Conservation (phyloP, 2,329 filamentous ascomycete genomes). For the Nothophoma quercina region DNA sequence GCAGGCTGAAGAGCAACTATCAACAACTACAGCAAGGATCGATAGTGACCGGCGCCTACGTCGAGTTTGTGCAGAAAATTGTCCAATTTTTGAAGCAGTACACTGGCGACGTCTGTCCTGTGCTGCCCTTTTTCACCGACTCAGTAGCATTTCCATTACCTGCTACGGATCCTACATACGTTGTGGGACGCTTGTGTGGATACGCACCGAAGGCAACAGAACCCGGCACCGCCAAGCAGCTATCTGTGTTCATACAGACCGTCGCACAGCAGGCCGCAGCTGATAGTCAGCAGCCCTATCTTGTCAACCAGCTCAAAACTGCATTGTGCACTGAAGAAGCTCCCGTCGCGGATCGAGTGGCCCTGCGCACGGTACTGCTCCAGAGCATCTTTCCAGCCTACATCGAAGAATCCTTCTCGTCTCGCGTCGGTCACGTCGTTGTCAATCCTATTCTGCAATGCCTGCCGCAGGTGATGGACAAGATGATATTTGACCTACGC, state of each 20-base stretch:
- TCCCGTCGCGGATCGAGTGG: conserved; percentile 51
- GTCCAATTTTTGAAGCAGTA: conserved; percentile 69
- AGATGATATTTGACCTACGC: conserved; percentile 57
- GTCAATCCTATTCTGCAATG: conserved; percentile 61
- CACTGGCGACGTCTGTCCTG: conserved; percentile 62
- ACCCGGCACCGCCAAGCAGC: conserved; percentile 59
- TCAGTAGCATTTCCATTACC: conserved; percentile 68
- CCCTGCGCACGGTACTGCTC: conserved; percentile 60
- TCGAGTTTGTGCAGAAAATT: conserved; percentile 67
- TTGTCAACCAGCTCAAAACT: conserved; percentile 61
- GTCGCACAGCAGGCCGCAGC: conserved; percentile 66
- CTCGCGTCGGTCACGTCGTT: conserved; percentile 59
- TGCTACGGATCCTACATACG: conserved; percentile 66
- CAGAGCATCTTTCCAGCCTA: conserved; percentile 66
- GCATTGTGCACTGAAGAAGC: conserved; percentile 58
- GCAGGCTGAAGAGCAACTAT: conserved; percentile 67
- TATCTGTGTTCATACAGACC: conserved; percentile 66
- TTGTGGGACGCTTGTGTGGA: conserved; percentile 66
- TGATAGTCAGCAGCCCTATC: conserved; percentile 64
- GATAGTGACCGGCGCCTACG: conserved; percentile 61
- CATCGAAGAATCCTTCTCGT: conserved; percentile 57
- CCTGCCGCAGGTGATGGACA: conserved; percentile 51
- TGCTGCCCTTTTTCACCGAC: conserved; percentile 68
- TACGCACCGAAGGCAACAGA: conserved; percentile 64
- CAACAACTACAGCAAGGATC: conserved; percentile 56